A percentile compares a stretch with the other conserved stretches of the same genome.
Evolutionary conservation across 345 rosid genomes (phyloP).

Genomic region (Toxicodendron radicans): DNA sequence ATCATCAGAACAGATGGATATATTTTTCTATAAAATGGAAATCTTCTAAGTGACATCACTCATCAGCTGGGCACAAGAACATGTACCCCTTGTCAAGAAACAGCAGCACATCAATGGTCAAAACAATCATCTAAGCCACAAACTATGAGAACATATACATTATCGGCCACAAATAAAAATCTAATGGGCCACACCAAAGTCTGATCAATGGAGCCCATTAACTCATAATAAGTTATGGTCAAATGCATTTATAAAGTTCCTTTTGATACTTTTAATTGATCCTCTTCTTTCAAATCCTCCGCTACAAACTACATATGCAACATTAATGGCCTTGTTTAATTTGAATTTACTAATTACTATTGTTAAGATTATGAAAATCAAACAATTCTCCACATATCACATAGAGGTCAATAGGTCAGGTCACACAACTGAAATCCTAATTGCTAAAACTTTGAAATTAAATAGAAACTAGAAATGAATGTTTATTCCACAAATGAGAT

Average conservation of each 20-base stretch:
- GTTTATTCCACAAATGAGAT: background rate
- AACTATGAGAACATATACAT: background rate
- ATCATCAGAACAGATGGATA: background rate
- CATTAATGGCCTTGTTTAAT: too few relatives aligned
- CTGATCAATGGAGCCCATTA: background rate
- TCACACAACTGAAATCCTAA: too few relatives aligned
- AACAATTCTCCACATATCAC: background rate
- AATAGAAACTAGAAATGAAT: background rate
- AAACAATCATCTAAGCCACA: background rate
- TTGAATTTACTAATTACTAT: too few relatives aligned
- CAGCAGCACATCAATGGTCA: background rate
- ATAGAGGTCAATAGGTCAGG: background rate
- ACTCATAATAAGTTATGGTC: background rate
- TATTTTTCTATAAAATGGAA: background rate
- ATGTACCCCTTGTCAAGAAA: background rate
- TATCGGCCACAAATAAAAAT: background rate
- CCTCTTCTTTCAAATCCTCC: too few relatives aligned
- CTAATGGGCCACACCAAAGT: background rate
- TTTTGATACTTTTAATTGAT: too few relatives aligned
- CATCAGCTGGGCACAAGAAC: background rate
- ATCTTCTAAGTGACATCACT: background rate
- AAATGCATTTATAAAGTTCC: background rate
- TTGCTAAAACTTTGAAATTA: too few relatives aligned
- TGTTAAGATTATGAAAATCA: background rate
- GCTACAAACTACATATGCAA: too few relatives aligned